Evolutionary conservation across 768 basidiomycete genomes (phyloP).

Genomic region (Exidia glandulosa): DNA sequence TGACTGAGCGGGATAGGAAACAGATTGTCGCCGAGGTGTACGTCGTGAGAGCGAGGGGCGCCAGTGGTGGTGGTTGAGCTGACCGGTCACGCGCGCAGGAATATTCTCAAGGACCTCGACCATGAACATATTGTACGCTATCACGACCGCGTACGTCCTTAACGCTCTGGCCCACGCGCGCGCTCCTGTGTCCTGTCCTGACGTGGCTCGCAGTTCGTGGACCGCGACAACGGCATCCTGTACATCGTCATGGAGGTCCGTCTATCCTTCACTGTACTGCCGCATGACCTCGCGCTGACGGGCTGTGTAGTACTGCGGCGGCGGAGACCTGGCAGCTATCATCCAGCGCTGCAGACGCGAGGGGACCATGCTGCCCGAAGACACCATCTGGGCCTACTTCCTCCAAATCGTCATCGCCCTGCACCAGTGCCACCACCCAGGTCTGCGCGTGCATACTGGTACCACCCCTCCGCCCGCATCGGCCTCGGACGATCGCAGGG

Average conservation of each 20-base stretch:
- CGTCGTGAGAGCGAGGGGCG: constrained; percentile 19
- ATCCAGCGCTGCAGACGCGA: constrained; percentile 70
- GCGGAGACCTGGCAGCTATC: constrained; percentile 82
- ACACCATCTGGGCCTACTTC: constrained; percentile 92
- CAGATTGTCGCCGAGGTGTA: constrained; percentile 98
- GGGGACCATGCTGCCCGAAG: constrained; percentile 72
- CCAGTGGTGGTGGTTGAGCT: not conserved
- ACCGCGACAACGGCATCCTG: constrained; percentile 79
- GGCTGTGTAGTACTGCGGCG: constrained; percentile 63
- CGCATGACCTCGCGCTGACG: not conserved
- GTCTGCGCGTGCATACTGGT: constrained; percentile 25
- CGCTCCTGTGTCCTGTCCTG: constrained; percentile 8
- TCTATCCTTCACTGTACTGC: not conserved
- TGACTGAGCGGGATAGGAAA: constrained; percentile 91
- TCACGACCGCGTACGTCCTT: constrained; percentile 53
- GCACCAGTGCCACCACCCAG: constrained; percentile 86
- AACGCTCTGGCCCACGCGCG: not conserved
- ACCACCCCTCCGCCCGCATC: constrained; percentile 7
- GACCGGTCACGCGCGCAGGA: constrained; percentile 34
- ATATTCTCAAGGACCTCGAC: constrained; percentile 90
- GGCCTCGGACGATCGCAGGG: not conserved
- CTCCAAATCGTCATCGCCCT: constrained; percentile 85
- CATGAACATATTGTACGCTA: constrained; percentile 97
- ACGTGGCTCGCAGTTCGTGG: constrained; percentile 46
- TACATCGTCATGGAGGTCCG: constrained; percentile 91